Evolutionary conservation across 768 basidiomycete genomes (phyloP), one percentile per base, ranked within the genome.

Genomic region (Serendipita sp.): DNA sequence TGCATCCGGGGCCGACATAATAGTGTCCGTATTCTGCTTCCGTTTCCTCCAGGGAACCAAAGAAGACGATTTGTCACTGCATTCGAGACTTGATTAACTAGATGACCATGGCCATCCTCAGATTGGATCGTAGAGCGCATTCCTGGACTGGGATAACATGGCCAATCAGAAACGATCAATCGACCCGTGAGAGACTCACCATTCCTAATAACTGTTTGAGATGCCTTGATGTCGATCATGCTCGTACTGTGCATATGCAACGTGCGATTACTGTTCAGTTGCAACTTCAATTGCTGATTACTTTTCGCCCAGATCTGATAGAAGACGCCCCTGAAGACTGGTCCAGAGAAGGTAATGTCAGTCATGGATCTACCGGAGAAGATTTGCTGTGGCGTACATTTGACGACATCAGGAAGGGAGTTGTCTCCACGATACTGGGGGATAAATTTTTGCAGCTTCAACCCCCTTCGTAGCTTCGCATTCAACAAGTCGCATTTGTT

Each of bases 341-440:
- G 23, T 23, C 18, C 13, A 23, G 16, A 34, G 32, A n/a, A 23
- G 16, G 18, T 18, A 52, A 52, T 7, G n/a, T 32, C 48, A 52
- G 18, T 18, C 13, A 51, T 51, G 16, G 10, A 10, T 60, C 34
- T 32, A 36, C 10, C 56, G 35, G n/a, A 8, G 35, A 32, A 4
- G 28, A 1, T 23, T 60, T 34, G 56, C 10, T 38, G 48, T 5
- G 5, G 35, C 56, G 16, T 30, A 60, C 73, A 73, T 10, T 84
- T 80, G 3, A 82, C 80, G 38, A 79, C 78, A 65, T 85, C 83
- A 67, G 80, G 82, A 65, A 85, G 80, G 68, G 88, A 88, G 15
- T 83, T 80, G 64, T 82, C 76, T 51, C 79, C 75, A 2, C 83
- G 85, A 68, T 86, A 88, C 13, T 83, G 83, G 41, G 85, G 75